These are phyloP conservation scores for Thelonectria blattea DNA, from an alignment of 2,329 filamentous ascomycete genomes.

Conservation along the genomic window DNA sequence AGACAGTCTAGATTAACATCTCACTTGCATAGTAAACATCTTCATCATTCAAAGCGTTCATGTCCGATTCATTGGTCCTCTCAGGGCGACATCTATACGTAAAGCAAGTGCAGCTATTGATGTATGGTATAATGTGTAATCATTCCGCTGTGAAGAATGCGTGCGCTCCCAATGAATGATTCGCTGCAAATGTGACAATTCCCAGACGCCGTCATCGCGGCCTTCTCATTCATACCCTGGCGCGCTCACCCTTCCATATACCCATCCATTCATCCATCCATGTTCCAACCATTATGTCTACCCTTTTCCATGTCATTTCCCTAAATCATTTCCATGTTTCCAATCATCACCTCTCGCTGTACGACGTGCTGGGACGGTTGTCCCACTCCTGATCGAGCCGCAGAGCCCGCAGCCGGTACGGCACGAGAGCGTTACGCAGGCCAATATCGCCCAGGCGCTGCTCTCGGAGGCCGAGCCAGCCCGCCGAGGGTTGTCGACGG, in stretches of 20 bases:
- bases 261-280: not conserved
- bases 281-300: not conserved
- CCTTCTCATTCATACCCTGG: slow-evolving; percentile 14
- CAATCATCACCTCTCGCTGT: slow-evolving; percentile 31
- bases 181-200: slow-evolving; percentile 26
- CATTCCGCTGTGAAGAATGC: slow-evolving; percentile 25
- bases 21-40: no score
- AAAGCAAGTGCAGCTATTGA: slow-evolving; percentile 17
- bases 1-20: no score
- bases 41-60: no score
- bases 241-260: slow-evolving; percentile 16
- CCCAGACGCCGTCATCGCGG: slow-evolving; percentile 24
- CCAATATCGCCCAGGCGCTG: slow-evolving; percentile 35
- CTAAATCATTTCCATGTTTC: not conserved
- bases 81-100: slow-evolving; percentile 5
- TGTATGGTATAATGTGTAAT: slow-evolving; percentile 26
- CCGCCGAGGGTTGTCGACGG: slow-evolving; percentile 36
- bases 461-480: slow-evolving; percentile 35
- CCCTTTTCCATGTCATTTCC: not conserved
- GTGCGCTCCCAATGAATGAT: slow-evolving; percentile 13
- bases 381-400: slow-evolving; percentile 31
- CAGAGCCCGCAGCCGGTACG: slow-evolving; percentile 36
- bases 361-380: slow-evolving; percentile 35
- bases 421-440: slow-evolving; percentile 36
- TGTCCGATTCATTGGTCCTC: slow-evolving; percentile 15